Conservation (phyloP, 306 rosid genomes). For the Begonia masoniana region DNA sequence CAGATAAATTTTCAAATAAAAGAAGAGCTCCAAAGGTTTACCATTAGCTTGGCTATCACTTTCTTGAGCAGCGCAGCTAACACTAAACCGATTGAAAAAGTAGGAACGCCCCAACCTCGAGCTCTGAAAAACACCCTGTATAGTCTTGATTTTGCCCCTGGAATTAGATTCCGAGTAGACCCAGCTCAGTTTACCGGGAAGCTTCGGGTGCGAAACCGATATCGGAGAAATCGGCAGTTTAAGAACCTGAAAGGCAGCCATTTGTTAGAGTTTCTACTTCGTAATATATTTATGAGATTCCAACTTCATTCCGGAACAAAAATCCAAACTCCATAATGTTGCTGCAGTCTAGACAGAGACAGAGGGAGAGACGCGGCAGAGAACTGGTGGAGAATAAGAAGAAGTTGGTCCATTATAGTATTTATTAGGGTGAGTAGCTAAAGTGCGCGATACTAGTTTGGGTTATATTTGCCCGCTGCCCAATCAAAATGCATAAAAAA, state of each 20-base stretch:
- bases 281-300: conserved; percentile 6
- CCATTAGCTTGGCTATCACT: conserved; percentile 15
- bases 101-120: conserved; percentile 16
- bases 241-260: conserved; percentile 54
- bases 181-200: conserved; percentile 30
- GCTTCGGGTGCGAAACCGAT: conserved; percentile 35
- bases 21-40: conserved; percentile 14
- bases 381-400: background rate
- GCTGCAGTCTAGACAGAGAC: background rate
- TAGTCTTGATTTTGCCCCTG: conserved; percentile 21
- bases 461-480: too few species aligned
- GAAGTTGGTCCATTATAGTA: background rate
- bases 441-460: too few species aligned
- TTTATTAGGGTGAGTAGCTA: too few species aligned
- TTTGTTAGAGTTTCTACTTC: conserved; percentile 11
- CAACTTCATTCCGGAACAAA: conserved; percentile 16
- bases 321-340: conserved; percentile 7
- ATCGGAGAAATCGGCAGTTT: conserved; percentile 44
- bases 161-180: conserved; percentile 19
- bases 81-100: conserved; percentile 19
- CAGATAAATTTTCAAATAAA: background rate
- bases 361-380: background rate
- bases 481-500: too few species aligned
- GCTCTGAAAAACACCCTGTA: conserved; percentile 14
- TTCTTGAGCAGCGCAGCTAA: conserved; percentile 38